phyloP scores from a whole-genome alignment of 306 rosid genomes.

The Casuarina cunninghamiana region DNA sequence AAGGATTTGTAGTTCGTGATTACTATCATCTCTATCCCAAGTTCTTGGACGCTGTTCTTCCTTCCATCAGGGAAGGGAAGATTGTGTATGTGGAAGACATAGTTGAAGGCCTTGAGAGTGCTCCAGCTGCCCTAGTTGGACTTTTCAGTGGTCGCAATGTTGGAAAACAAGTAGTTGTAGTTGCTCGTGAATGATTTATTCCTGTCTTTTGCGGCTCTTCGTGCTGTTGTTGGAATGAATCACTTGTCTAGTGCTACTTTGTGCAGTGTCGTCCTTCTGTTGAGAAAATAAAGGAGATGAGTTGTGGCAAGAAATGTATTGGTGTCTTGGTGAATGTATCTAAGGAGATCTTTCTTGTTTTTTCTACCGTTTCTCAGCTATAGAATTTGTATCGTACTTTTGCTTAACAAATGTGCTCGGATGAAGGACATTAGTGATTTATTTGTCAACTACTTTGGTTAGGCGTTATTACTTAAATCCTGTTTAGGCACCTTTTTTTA shows the following conservation, averaged over 20 bases:
- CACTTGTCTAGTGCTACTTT: not conserved
- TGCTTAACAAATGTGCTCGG: no score
- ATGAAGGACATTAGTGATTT: no score
- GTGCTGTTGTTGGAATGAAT: not conserved
- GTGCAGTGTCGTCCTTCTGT: not conserved
- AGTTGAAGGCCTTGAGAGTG: slow-evolving; percentile 8
- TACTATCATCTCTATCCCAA: slow-evolving; percentile 4
- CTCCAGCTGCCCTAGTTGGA: not conserved
- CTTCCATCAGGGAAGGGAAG: slow-evolving; percentile 1
- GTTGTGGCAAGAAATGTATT: no score
- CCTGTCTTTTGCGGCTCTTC: not conserved
- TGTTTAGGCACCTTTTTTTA: no score
- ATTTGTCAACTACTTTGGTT: no score
- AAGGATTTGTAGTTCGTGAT: not conserved
- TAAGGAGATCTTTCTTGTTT: no score
- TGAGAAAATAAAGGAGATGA: not conserved
- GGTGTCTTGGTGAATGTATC: no score
- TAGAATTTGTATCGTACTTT: no score
- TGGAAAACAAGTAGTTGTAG: slow-evolving; percentile 5
- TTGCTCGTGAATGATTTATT: not conserved
- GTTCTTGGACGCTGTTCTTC: not conserved
- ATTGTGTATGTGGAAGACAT: slow-evolving; percentile 2
- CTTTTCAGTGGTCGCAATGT: not conserved
- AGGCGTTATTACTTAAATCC: no score
- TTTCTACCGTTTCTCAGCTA: no score